phyloP scores from a whole-genome alignment of 2,329 filamentous ascomycete species.

The Phymatotrichopsis omnivora region DNA sequence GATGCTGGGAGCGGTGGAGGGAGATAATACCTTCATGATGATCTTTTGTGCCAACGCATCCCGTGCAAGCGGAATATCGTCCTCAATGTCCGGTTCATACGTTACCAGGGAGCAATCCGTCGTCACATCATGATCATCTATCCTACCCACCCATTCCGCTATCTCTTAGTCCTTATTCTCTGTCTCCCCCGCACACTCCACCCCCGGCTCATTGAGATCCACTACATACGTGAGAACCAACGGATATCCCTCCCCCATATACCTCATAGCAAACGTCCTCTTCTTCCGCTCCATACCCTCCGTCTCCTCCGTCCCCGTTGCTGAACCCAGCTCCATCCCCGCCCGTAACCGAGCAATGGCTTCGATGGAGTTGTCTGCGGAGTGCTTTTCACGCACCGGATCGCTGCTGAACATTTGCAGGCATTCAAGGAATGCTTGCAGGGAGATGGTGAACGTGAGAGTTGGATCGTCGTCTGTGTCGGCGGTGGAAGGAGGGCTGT shows the following conservation, averaged over 20 bases:
- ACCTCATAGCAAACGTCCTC: slow-evolving; percentile 76
- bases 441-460: slow-evolving; percentile 65
- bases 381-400: slow-evolving; percentile 39
- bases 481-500: slow-evolving; percentile 30
- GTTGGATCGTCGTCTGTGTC: slow-evolving; percentile 36
- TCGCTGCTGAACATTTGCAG: slow-evolving; percentile 88
- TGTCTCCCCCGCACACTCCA: background rate
- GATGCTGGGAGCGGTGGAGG: too few species aligned
- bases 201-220: background rate
- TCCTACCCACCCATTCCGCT: slow-evolving; percentile 30
- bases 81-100: slow-evolving; percentile 63
- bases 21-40: slow-evolving; percentile 63
- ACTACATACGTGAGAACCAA: slow-evolving; percentile 56
- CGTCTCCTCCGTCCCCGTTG: slow-evolving; percentile 8
- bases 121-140: slow-evolving; percentile 76
- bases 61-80: slow-evolving; percentile 81
- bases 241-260: slow-evolving; percentile 61
- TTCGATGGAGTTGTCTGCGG: slow-evolving; percentile 25
- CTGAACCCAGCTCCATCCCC: slow-evolving; percentile 36
- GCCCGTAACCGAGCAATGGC: too few species aligned
- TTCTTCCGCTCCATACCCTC: background rate
- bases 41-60: slow-evolving; percentile 77
- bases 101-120: slow-evolving; percentile 86
- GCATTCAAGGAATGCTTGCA: slow-evolving; percentile 80
- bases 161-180: background rate